phyloP scores from a whole-genome alignment of 208 protist species.

The Trypanosomatidae sp. region DNA sequence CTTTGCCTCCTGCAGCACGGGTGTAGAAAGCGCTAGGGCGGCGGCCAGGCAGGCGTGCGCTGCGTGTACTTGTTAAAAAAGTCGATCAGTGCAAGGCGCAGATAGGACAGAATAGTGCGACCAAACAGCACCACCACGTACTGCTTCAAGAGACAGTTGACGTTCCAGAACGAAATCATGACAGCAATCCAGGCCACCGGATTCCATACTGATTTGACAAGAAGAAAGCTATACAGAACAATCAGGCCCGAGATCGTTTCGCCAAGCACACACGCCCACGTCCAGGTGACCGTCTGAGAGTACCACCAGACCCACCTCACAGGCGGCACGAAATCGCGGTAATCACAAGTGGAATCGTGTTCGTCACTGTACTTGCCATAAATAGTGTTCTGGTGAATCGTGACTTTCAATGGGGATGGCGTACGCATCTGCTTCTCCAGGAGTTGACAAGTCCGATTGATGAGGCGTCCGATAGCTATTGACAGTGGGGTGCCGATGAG shows the following conservation, averaged over 20 bases:
- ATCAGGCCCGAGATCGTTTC: constrained; percentile 29
- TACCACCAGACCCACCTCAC: constrained; percentile 43
- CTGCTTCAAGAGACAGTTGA: constrained; percentile 45
- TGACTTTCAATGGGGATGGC: constrained; percentile 15
- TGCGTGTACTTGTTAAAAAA: constrained; percentile 41
- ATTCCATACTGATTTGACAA: constrained; percentile 29
- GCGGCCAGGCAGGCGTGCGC: neutral
- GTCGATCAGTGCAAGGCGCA: constrained; percentile 34
- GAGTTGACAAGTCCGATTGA: constrained; percentile 20
- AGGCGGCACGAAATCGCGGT: constrained; percentile 15
- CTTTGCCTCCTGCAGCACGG: neutral
- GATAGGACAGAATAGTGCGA: constrained; percentile 29
- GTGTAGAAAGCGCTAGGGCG: neutral
- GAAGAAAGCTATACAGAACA: constrained; percentile 36
- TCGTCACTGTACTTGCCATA: constrained; percentile 42
- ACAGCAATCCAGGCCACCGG: constrained; percentile 47
- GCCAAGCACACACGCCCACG: constrained; percentile 30
- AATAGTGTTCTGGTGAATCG: constrained; percentile 31
- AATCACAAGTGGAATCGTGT: constrained; percentile 23
- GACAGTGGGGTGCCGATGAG: constrained; percentile 35
- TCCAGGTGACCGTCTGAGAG: constrained; percentile 47
- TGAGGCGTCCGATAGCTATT: constrained; percentile 28
- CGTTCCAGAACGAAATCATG: constrained; percentile 36
- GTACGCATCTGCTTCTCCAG: constrained; percentile 4
- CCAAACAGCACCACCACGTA: constrained; percentile 37